phyloP scores from a whole-genome alignment of 1,284 basidiomycete genomes.

The Cryptococcus sp. region DNA sequence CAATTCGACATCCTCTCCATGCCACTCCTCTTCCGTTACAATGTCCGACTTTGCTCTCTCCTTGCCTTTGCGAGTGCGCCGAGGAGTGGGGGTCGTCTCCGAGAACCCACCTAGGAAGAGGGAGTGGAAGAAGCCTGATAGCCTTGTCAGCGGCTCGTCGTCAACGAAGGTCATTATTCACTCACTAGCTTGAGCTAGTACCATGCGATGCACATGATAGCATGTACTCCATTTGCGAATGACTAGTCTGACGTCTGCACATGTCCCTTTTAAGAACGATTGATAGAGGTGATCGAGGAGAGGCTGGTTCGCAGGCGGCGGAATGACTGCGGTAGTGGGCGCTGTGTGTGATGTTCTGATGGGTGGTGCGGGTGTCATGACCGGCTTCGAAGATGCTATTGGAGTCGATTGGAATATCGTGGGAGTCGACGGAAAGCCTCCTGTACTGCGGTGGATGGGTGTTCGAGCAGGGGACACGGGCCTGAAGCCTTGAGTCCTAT shows the following conservation, averaged over 20 bases:
- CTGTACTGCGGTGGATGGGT: constrained; percentile 1
- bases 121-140: constrained; percentile 77
- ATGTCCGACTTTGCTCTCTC: constrained; percentile 7
- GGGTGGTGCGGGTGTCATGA: constrained; percentile 3
- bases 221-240: constrained; percentile 73
- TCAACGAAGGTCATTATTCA: constrained; percentile 15
- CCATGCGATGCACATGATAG: constrained; percentile 76
- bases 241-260: constrained; percentile 72
- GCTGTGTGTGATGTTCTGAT: constrained; percentile 2
- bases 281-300: constrained; percentile 65
- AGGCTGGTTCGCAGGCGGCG: constrained; percentile 20
- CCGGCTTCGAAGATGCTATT: neutral
- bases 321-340: constrained; percentile 23
- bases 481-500: constrained; percentile 8
- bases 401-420: neutral
- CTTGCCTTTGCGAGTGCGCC: constrained; percentile 22
- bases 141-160: constrained; percentile 5
- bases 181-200: constrained; percentile 80
- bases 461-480: constrained; percentile 1
- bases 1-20: constrained; percentile 62
- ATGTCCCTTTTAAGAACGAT: constrained; percentile 69
- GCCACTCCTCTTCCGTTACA: constrained; percentile 28
- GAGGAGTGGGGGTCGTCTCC: constrained; percentile 50
- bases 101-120: constrained; percentile 80
- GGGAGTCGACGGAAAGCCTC: constrained; percentile 1